These are phyloP conservation scores for Pseudopediastrum boryanum DNA, from an alignment of 139 green algal species.

Conservation along the genomic window DNA sequence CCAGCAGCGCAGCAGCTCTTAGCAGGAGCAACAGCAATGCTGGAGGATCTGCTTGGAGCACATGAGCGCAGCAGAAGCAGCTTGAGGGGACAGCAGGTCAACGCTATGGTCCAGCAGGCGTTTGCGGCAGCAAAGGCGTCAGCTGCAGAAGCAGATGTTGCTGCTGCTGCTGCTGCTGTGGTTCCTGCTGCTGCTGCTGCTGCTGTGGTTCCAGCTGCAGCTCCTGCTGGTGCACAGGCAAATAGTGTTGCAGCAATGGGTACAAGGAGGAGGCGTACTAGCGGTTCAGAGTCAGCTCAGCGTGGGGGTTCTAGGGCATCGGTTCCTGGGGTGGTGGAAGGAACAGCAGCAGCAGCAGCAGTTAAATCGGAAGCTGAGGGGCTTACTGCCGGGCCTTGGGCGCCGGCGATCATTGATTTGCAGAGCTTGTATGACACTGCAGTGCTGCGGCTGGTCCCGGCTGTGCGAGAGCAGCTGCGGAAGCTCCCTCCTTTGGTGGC, in stretches of 20 bases:
- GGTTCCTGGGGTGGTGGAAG: not conserved
- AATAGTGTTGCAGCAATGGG: not conserved
- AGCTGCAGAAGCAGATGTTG: not conserved
- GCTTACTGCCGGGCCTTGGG: not conserved
- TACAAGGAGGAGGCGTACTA: not conserved
- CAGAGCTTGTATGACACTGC: not conserved
- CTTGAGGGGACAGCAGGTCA: conserved; percentile 10
- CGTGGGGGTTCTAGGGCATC: not conserved
- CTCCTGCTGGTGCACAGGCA: not conserved
- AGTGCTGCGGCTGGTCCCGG: not conserved
- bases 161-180: not conserved
- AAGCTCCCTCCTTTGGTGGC: no score
- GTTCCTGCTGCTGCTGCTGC: conserved; percentile 5
- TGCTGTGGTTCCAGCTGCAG: conserved; percentile 13
- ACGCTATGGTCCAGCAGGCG: conserved; percentile 18
- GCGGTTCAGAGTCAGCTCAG: not conserved
- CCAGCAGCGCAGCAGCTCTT: not conserved
- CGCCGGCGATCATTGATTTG: not conserved
- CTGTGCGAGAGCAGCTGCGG: not conserved
- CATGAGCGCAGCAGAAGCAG: conserved; percentile 9
- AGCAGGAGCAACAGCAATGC: conserved; percentile 1
- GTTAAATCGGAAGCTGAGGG: not conserved
- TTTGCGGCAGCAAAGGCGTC: not conserved
- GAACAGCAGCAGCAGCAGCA: conserved; percentile 1
- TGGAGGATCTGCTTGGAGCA: not conserved